A percentile compares a stretch with the other conserved stretches of the same genome.
These are phyloP conservation scores for Mesembryanthemum crystallinum DNA, from an alignment of 148 eudicot species.

Conservation along the genomic window DNA sequence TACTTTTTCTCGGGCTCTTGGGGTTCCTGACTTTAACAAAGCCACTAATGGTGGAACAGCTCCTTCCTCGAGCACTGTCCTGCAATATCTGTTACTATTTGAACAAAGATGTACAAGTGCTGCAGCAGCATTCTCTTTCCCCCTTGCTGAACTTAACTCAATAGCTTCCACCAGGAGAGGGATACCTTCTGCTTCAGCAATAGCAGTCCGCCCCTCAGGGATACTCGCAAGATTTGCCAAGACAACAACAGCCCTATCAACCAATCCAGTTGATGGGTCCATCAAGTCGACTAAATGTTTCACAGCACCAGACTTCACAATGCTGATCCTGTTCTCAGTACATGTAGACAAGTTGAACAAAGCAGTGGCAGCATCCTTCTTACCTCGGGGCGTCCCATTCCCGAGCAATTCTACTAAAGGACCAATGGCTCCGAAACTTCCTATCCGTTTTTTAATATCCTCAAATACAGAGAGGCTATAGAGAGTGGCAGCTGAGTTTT, in stretches of 20 bases:
- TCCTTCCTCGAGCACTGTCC: conserved; percentile 70
- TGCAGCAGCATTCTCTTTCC: conserved; percentile 90
- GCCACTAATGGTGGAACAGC: conserved; percentile 81
- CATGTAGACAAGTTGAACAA: conserved; percentile 69
- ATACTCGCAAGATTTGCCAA: conserved; percentile 76
- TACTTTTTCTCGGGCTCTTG: conserved; percentile 89
- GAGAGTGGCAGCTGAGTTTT: conserved; percentile 87
- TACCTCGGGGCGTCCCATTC: conserved; percentile 77
- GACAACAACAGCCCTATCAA: conserved; percentile 82
- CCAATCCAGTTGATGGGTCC: conserved; percentile 89
- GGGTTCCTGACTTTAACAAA: conserved; percentile 79
- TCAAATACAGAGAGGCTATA: conserved; percentile 66
- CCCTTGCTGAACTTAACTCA: conserved; percentile 87
- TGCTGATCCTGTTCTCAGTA: conserved; percentile 63
- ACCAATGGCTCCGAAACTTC: conserved; percentile 67
- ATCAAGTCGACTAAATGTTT: conserved; percentile 69
- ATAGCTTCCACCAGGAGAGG: conserved; percentile 77
- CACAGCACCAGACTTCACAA: conserved; percentile 73
- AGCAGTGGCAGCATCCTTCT: conserved; percentile 85
- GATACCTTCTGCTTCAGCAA: conserved; percentile 73
- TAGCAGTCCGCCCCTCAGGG: conserved; percentile 67
- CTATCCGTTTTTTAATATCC: conserved; percentile 60
- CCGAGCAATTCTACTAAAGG: conserved; percentile 73
- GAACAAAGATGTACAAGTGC: conserved; percentile 77
- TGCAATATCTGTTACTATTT: conserved; percentile 58